Conservation (phyloP, 768 basidiomycete species). For the Xerocomus brunneocitrinus region DNA sequence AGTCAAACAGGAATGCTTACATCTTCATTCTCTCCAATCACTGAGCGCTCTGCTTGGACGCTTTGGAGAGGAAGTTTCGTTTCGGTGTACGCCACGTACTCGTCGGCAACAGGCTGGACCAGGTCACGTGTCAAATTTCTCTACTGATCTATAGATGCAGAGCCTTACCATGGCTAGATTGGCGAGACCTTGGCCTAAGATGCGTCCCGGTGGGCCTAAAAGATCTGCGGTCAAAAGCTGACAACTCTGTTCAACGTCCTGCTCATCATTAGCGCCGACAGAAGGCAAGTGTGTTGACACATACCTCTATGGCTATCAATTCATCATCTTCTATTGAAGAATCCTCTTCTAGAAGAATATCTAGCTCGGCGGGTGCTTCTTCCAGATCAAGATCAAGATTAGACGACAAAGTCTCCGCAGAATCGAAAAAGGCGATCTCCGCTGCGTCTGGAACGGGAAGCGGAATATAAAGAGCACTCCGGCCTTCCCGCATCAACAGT, state of each 20-base stretch:
- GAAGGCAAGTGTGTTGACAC: not conserved
- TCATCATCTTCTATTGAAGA: not conserved
- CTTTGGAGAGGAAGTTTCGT: not conserved
- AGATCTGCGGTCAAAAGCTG: not conserved
- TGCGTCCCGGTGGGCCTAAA: not conserved
- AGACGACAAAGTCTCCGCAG: not conserved
- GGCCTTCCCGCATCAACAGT: slow-evolving; percentile 1
- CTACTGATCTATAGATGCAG: not conserved
- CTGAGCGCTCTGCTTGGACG: not conserved
- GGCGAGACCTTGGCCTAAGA: not conserved
- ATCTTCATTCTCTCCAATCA: not conserved
- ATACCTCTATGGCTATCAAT: not conserved
- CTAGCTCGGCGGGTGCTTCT: not conserved
- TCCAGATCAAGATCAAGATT: not conserved
- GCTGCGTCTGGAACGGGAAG: slow-evolving; percentile 14
- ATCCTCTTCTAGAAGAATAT: not conserved
- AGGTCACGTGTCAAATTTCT: slow-evolving; percentile 4
- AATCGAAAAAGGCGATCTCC: slow-evolving; percentile 18
- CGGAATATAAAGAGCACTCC: slow-evolving; percentile 2
- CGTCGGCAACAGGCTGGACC: not conserved
- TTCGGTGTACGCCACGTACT: not conserved
- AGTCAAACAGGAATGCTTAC: slow-evolving; percentile 7
- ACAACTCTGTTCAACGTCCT: slow-evolving; percentile 1
- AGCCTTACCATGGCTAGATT: slow-evolving; percentile 6
- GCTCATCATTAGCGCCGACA: not conserved